These are phyloP conservation scores for Peronosclerospora sorghi DNA, from an alignment of 352 stramenopile species.

Conservation along the genomic window DNA sequence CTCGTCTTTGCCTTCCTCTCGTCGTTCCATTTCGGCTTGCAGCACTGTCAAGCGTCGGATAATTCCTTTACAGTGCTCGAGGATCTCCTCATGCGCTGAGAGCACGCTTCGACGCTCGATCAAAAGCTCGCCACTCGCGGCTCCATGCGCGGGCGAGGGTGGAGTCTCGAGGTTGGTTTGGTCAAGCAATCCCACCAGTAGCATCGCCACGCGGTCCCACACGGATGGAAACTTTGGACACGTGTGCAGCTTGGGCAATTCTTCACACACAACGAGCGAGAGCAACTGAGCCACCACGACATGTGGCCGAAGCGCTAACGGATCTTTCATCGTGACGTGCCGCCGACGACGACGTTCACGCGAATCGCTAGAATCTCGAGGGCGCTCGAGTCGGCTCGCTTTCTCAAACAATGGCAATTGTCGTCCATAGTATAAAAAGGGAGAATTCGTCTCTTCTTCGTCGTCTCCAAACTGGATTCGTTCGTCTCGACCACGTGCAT, in stretches of 20 bases:
- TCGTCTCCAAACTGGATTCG: conserved; percentile 24
- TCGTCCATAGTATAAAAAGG: conserved; percentile 44
- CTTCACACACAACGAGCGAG: conserved; percentile 48
- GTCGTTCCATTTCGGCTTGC: conserved; percentile 11
- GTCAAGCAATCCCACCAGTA: conserved; percentile 44
- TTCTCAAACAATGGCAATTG: conserved; percentile 24
- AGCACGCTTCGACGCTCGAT: conserved; percentile 52
- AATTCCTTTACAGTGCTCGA: conserved; percentile 55
- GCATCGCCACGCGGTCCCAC: conserved; percentile 43
- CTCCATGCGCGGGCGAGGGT: conserved; percentile 7
- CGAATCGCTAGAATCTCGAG: no score
- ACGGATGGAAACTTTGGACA: conserved; percentile 30
- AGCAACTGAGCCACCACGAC: conserved; percentile 51
- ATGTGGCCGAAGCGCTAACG: conserved; percentile 39
- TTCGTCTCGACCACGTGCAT: background rate
- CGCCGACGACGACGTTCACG: background rate
- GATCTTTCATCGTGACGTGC: conserved; percentile 35
- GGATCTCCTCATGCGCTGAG: conserved; percentile 60
- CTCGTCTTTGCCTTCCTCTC: conserved; percentile 1
- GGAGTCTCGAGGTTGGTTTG: conserved; percentile 30
- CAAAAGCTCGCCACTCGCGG: conserved; percentile 22
- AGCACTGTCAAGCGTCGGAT: conserved; percentile 37
- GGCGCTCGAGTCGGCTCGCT: conserved; percentile 2
- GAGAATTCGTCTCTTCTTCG: conserved; percentile 26
- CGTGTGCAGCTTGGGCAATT: conserved; percentile 36